phyloP scores from a whole-genome alignment of 495 filamentous ascomycete genomes.

The Bacidia rubella region DNA sequence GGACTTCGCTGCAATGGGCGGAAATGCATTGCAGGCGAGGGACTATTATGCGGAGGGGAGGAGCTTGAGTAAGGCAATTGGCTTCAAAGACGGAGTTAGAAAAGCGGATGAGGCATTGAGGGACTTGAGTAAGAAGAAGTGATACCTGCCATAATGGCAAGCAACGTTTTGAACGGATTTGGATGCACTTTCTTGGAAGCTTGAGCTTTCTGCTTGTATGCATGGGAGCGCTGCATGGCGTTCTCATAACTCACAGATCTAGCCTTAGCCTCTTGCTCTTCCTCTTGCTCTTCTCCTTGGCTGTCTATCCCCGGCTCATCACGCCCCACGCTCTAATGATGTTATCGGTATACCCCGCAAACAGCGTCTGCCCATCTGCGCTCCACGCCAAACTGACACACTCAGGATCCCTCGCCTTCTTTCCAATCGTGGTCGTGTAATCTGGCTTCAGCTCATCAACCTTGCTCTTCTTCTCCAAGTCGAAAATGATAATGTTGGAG shows the following conservation, averaged over 20 bases:
- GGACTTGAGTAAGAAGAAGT: constrained; percentile 23
- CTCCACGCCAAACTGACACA: constrained; percentile 94
- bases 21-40: constrained; percentile 49
- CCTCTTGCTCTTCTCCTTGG: too few species aligned
- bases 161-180: too few species aligned
- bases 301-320: constrained; percentile 35
- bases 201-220: too few species aligned
- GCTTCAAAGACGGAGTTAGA: constrained; percentile 47
- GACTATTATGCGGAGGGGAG: constrained; percentile 50
- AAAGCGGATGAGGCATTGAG: constrained; percentile 45
- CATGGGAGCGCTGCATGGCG: too few species aligned
- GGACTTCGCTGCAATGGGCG: constrained; percentile 61
- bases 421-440: constrained; percentile 72
- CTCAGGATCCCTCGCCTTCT: constrained; percentile 99
- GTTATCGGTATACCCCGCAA: constrained; percentile 99
- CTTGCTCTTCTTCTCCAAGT: constrained; percentile 99
- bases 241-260: too few species aligned
- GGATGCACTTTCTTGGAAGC: too few species aligned
- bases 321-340: constrained; percentile 99
- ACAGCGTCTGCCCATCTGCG: constrained; percentile 96
- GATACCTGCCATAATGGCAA: too few species aligned
- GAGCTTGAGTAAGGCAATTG: constrained; percentile 45
- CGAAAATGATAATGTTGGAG: constrained; percentile 98
- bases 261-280: too few species aligned
- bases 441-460: constrained; percentile 99